Conservation (phyloP, 495 filamentous ascomycete species). For the Hypoxylon rickii region DNA sequence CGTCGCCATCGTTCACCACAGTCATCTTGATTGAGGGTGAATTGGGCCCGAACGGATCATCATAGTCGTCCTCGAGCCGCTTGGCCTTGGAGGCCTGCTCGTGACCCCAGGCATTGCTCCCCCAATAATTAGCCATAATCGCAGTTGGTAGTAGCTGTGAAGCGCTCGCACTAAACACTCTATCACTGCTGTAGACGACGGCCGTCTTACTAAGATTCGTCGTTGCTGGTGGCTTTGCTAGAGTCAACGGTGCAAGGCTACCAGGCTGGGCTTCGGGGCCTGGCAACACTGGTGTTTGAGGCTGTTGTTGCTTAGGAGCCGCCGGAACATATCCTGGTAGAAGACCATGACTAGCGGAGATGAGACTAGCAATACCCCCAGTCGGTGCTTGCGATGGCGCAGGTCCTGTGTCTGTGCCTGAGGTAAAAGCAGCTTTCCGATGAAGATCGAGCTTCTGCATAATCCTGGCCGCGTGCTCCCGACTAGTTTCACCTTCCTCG, state of each 20-base stretch:
- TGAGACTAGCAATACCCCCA: constrained; percentile 84
- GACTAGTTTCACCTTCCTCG: constrained; percentile 65
- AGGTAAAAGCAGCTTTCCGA: constrained; percentile 69
- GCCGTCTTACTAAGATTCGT: constrained; percentile 89
- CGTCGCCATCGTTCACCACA: constrained; percentile 41
- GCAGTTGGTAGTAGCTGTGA: constrained; percentile 77
- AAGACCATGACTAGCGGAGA: constrained; percentile 82
- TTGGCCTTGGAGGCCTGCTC: constrained; percentile 60
- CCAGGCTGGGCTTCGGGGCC: constrained; percentile 49
- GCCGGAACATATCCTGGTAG: constrained; percentile 59
- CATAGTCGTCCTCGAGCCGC: constrained; percentile 47
- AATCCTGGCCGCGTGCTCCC: constrained; percentile 82
- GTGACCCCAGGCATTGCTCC: constrained; percentile 80
- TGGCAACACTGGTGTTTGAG: constrained; percentile 19
- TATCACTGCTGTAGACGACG: constrained; percentile 78
- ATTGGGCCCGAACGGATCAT: constrained; percentile 51
- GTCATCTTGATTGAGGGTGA: constrained; percentile 42
- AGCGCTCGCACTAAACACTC: constrained; percentile 64
- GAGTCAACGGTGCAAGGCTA: constrained; percentile 78
- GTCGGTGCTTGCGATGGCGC: constrained; percentile 43
- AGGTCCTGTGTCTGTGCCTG: constrained; percentile 41
- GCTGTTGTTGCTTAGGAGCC: constrained; percentile 35
- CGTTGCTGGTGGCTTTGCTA: constrained; percentile 82
- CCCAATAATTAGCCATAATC: constrained; percentile 91
- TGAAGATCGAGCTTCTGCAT: constrained; percentile 93